Percentiles rank a stretch among this genome's conserved stretches.
Evolutionary conservation across 176 grass and related monocot species (phyloP).

Genomic region (Ensete glaucum): DNA sequence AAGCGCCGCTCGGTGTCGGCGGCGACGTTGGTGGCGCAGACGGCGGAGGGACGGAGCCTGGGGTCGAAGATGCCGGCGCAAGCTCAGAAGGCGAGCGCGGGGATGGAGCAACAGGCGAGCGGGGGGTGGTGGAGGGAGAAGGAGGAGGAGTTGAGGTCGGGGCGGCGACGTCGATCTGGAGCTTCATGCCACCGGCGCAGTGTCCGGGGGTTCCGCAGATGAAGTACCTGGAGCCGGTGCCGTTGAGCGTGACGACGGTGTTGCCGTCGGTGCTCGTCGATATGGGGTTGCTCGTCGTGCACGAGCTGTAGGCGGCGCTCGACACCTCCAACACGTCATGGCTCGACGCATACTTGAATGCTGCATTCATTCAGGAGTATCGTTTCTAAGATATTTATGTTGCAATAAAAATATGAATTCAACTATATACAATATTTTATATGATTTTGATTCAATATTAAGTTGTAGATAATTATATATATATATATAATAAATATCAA

Average conservation of each 20-base stretch:
- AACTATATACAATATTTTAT: too few relatives aligned
- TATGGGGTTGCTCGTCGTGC: slow-evolving; percentile 41
- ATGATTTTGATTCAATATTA: too few relatives aligned
- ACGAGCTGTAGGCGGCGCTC: slow-evolving; percentile 33
- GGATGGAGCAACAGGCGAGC: not conserved
- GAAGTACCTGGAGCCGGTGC: slow-evolving; percentile 59
- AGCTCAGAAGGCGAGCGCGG: not conserved
- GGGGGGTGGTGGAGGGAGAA: not conserved
- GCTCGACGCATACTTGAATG: slow-evolving; percentile 39
- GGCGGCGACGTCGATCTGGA: slow-evolving; percentile 35
- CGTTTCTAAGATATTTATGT: not conserved
- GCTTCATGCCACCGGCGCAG: slow-evolving; percentile 67
- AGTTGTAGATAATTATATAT: too few relatives aligned
- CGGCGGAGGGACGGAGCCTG: not conserved
- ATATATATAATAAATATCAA: too few relatives aligned
- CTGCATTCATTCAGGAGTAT: slow-evolving; percentile 15
- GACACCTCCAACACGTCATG: slow-evolving; percentile 74
- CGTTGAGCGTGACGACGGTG: slow-evolving; percentile 39
- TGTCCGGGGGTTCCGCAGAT: slow-evolving; percentile 58
- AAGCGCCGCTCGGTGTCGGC: not conserved
- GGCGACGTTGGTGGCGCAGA: not conserved
- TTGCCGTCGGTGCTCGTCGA: slow-evolving; percentile 40
- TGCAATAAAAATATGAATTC: too few relatives aligned
- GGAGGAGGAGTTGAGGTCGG: not conserved
- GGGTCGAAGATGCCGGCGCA: not conserved